Evolutionary conservation across 148 eudicot species (phyloP).

Genomic region (Arctostaphylos glauca): DNA sequence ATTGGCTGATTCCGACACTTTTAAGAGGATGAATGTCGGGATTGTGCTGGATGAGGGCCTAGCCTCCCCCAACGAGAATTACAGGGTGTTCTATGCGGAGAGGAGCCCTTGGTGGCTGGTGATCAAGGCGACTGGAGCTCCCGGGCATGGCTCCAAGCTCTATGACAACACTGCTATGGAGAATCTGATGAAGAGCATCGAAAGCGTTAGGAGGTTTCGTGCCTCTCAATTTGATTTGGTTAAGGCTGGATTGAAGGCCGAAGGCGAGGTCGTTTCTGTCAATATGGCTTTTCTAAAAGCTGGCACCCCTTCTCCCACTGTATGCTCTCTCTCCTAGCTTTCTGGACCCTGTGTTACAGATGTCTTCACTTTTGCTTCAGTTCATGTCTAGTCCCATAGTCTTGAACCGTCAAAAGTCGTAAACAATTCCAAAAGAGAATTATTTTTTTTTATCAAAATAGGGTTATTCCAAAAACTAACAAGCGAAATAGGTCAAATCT

Average conservation of each 20-base stretch:
- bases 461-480: no score
- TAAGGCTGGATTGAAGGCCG: slow-evolving; percentile 79
- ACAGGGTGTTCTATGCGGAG: slow-evolving; percentile 77
- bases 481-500: no score
- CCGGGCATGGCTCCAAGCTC: slow-evolving; percentile 95
- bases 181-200: slow-evolving; percentile 87
- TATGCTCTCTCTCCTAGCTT: slow-evolving; percentile 27
- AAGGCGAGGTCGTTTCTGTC: slow-evolving; percentile 89
- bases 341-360: no score
- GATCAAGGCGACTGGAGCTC: slow-evolving; percentile 85
- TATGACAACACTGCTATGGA: slow-evolving; percentile 93
- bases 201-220: slow-evolving; percentile 80
- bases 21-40: slow-evolving; percentile 78
- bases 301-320: slow-evolving; percentile 91
- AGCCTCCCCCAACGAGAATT: slow-evolving; percentile 70
- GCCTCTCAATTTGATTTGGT: slow-evolving; percentile 88
- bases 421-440: not conserved
- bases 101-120: slow-evolving; percentile 89
- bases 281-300: slow-evolving; percentile 91
- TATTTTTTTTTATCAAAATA: no score
- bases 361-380: not conserved
- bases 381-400: not conserved
- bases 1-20: slow-evolving; percentile 64
- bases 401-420: not conserved
- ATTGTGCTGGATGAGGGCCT: slow-evolving; percentile 87